A percentile compares a stretch with the other conserved stretches of the same genome.
phyloP scores from a whole-genome alignment of 2,329 filamentous ascomycete genomes.

The Waltergamsia citrina region DNA sequence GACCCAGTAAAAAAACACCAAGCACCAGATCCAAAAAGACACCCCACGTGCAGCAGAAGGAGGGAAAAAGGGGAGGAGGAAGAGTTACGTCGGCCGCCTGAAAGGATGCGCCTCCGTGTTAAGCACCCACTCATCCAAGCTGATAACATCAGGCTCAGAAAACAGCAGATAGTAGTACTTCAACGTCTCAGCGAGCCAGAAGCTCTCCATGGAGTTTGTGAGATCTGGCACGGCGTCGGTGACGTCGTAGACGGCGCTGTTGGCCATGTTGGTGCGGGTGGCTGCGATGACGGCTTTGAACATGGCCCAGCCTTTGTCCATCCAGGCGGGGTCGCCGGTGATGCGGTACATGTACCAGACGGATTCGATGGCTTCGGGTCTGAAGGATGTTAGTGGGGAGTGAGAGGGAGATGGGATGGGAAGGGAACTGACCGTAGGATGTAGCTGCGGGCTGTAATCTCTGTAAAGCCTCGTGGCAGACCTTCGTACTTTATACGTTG shows the following conservation, averaged over 20 bases:
- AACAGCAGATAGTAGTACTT: constrained; percentile 90
- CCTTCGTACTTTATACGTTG: constrained; percentile 30
- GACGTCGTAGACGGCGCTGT: constrained; percentile 63
- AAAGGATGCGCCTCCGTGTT: constrained; percentile 56
- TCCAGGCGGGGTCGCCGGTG: constrained; percentile 65
- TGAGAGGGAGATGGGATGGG: constrained; percentile 7
- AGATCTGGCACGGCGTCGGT: constrained; percentile 28
- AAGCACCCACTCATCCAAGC: constrained; percentile 59
- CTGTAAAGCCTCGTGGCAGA: constrained; percentile 41
- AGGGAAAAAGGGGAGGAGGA: no score
- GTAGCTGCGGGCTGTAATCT: constrained; percentile 38
- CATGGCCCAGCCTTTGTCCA: constrained; percentile 82
- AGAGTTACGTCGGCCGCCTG: constrained; percentile 34
- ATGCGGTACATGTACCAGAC: constrained; percentile 89
- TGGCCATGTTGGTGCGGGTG: constrained; percentile 56
- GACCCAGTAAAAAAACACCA: no score
- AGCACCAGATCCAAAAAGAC: no score
- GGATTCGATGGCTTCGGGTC: constrained; percentile 79
- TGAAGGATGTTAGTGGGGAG: constrained; percentile 17
- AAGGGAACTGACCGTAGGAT: constrained; percentile 45
- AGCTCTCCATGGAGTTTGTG: constrained; percentile 70
- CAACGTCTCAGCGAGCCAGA: constrained; percentile 83
- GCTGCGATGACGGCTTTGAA: constrained; percentile 60
- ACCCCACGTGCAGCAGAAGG: no score
- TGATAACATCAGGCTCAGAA: constrained; percentile 54